Evolutionary conservation across 2,329 filamentous ascomycete species (phyloP), one percentile per base, ranked within the genome.

Genomic region (Pestalotiopsis sp.): DNA sequence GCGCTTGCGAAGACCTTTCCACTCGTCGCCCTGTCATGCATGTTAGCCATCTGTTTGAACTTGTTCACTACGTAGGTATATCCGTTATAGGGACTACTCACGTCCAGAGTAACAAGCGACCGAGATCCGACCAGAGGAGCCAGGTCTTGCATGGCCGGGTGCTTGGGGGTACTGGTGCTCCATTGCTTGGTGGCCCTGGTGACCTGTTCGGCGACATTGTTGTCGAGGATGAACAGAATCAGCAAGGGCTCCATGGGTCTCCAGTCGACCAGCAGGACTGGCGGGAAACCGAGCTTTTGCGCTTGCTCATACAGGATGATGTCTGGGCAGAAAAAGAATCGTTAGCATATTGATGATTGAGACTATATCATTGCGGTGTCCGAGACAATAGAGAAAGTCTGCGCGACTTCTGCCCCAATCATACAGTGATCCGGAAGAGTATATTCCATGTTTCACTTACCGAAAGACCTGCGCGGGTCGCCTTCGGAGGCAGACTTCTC

Each of bases 1-100:
- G 9, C 65, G 36, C 65, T 67, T 67, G 20, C 65, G 65, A 31
- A 67, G 58, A 39, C 65, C 65, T 55, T 67, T 67, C 65, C 65
- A 67, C 39, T 67, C 65, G 38, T 67, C 65, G 57, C 65, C 65
- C 65, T 67, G 13, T 67, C 61, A 23, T 25, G 17, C 36, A 67
- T 25, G 65, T 67, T 20, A 67, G 39, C 25, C 49, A 17, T n/a
- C 31, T 2, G 2, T 36, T 1, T 9, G 2, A 2, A 9, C 31
- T 36, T 36, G 7, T 7, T 13, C 27, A n/a, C 4, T 2, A 9
- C 3, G 4, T 41, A 2, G 12, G 36, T 13, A 17, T 23, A 41
- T 13, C 14, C n/a, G 13, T 9, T 9, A 11, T 12, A 13, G 27
- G 20, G n/a, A n/a, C 12, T 27, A 13, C 65, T 67, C 45, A 67